Conservation (phyloP, 2,329 filamentous ascomycete species). For the Blastomyces percursus region DNA sequence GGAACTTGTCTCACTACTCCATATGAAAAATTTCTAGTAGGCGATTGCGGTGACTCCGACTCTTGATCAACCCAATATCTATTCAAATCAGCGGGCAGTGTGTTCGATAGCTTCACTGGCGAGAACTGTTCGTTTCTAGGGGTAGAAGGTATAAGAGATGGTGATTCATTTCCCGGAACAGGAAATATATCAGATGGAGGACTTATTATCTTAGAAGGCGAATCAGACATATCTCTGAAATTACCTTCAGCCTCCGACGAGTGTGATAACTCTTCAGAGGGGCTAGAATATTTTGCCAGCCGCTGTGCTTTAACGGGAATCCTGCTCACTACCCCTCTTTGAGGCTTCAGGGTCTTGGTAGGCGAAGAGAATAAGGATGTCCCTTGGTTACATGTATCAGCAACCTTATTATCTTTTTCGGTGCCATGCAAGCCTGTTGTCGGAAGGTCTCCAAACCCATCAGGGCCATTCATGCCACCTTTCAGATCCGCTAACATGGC, state of each 20-base stretch:
- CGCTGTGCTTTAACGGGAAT: slow-evolving; percentile 2
- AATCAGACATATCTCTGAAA: not conserved
- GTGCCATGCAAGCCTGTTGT: not conserved
- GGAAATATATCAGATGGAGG: not conserved
- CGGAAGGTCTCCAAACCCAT: not conserved
- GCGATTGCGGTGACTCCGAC: not conserved
- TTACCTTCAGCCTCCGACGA: not conserved
- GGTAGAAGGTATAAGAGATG: not conserved
- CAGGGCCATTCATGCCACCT: too few species aligned
- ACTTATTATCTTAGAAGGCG: not conserved
- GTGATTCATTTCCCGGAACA: not conserved
- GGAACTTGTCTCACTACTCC: not conserved
- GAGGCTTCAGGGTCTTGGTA: not conserved
- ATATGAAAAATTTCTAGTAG: not conserved
- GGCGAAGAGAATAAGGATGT: not conserved
- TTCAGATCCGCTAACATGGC: not conserved
- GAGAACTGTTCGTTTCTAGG: slow-evolving; percentile 1
- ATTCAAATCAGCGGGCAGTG: not conserved
- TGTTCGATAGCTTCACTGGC: not conserved
- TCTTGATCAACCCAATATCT: not conserved
- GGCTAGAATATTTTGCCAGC: not conserved
- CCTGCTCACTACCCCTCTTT: not conserved
- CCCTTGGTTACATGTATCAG: not conserved
- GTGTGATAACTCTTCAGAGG: not conserved
- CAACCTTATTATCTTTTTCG: not conserved